A percentile compares a stretch with the other conserved stretches of the same genome.
Evolutionary conservation across 2,329 filamentous ascomycete genomes (phyloP).

Genomic region (Apiospora phragmitis): DNA sequence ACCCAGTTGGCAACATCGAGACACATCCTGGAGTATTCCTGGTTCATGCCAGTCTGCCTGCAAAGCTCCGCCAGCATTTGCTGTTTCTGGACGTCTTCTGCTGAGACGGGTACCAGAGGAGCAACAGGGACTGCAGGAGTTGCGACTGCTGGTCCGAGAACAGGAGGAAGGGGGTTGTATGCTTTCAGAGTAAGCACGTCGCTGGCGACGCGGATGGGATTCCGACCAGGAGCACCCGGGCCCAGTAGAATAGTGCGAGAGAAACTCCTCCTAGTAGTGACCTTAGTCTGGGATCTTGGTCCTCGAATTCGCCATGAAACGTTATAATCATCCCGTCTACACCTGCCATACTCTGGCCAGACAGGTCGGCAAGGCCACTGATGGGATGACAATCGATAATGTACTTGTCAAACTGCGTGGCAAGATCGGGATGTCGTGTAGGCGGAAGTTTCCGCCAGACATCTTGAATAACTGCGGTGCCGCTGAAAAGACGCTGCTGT

Average conservation of each 20-base stretch:
- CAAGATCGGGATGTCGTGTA: conserved; percentile 74
- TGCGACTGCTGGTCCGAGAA: conserved; percentile 22
- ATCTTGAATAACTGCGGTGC: conserved; percentile 63
- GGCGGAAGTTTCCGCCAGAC: conserved; percentile 70
- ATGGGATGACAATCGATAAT: conserved; percentile 80
- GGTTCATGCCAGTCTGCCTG: conserved; percentile 76
- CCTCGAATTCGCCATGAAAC: conserved; percentile 83
- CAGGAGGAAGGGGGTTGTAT: conserved; percentile 53
- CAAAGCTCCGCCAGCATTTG: conserved; percentile 75
- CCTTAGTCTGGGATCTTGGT: conserved; percentile 60
- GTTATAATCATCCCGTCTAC: conserved; percentile 78
- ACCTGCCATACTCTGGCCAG: conserved; percentile 61
- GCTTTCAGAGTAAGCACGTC: conserved; percentile 76
- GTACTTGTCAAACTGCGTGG: conserved; percentile 69
- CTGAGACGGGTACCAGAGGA: conserved; percentile 24
- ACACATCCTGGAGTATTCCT: conserved; percentile 78
- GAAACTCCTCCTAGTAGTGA: conserved; percentile 72
- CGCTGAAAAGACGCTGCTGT: conserved; percentile 66
- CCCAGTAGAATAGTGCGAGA: conserved; percentile 79
- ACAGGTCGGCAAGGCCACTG: conserved; percentile 69
- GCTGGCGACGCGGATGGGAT: conserved; percentile 72
- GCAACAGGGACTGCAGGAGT: conserved; percentile 24
- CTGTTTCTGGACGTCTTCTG: conserved; percentile 56
- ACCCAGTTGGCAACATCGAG: conserved; percentile 80
- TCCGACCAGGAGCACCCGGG: conserved; percentile 65